These are phyloP conservation scores for Tinospora cordifolia DNA, from an alignment of 164 flowering plant genomes.

Conservation along the genomic window DNA sequence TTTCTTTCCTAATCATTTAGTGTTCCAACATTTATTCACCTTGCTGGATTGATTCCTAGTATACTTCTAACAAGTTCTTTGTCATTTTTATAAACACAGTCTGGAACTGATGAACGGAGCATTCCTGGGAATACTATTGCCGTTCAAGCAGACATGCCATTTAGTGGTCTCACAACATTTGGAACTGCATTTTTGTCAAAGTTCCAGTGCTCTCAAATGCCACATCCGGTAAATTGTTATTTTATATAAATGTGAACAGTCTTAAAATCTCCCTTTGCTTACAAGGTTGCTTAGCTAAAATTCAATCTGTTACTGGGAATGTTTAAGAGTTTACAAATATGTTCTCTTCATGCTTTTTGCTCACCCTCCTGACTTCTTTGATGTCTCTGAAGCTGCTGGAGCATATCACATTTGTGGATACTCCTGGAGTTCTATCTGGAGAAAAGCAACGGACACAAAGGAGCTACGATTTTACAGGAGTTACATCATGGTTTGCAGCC, in stretches of 20 bases:
- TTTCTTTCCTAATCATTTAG: not conserved
- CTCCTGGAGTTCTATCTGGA: slow-evolving; percentile 96
- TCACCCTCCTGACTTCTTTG: slow-evolving; percentile 1
- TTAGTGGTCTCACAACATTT: slow-evolving; percentile 79
- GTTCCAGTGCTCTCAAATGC: slow-evolving; percentile 98
- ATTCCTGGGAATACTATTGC: slow-evolving; percentile 94
- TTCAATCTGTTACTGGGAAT: not conserved
- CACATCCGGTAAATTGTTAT: slow-evolving; percentile 68
- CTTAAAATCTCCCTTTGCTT: not conserved
- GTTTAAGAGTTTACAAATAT: not conserved
- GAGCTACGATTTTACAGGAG: slow-evolving; percentile 95
- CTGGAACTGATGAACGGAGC: slow-evolving; percentile 92
- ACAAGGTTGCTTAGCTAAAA: no score
- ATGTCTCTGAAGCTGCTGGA: slow-evolving; percentile 61
- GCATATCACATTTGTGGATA: slow-evolving; percentile 89
- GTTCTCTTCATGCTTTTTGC: not conserved
- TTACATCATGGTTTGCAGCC: slow-evolving; percentile 97
- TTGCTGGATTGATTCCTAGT: not conserved
- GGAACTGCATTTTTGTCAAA: slow-evolving; percentile 95
- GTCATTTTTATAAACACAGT: slow-evolving; percentile 28
- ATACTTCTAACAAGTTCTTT: not conserved
- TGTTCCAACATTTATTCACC: not conserved
- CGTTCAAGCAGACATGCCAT: slow-evolving; percentile 99
- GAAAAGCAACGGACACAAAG: slow-evolving; percentile 96
- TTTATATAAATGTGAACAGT: not conserved